Conservation (phyloP, 306 rosid species). For the Cajanus cajan region DNA sequence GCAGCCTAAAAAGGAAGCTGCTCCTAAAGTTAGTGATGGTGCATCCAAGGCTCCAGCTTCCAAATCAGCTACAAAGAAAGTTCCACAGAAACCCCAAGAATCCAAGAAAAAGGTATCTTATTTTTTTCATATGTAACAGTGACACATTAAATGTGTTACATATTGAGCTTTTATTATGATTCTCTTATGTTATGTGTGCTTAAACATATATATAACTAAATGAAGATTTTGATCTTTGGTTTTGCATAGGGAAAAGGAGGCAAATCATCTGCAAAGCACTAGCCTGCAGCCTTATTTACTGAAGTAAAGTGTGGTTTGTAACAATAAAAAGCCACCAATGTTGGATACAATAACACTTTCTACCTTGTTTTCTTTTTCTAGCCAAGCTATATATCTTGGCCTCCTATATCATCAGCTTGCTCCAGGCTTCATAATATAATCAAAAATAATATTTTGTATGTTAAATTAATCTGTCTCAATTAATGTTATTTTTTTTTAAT, state of each 20-base stretch:
- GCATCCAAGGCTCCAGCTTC: conserved; percentile 39
- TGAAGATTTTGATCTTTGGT: background rate
- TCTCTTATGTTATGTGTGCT: background rate
- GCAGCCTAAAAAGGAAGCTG: conserved; percentile 39
- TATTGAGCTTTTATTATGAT: background rate
- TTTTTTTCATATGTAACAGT: background rate
- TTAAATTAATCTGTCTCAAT: background rate
- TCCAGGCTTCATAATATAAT: conserved; percentile 21
- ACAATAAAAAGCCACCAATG: background rate
- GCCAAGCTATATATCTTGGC: background rate
- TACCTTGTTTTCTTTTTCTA: background rate
- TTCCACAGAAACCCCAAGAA: conserved; percentile 55
- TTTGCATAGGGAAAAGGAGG: conserved; percentile 64
- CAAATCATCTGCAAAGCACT: conserved; percentile 59
- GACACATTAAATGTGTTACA: background rate
- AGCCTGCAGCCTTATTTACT: conserved; percentile 30
- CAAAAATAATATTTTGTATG: background rate
- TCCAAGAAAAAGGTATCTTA: conserved; percentile 63
- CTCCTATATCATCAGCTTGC: background rate
- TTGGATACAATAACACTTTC: background rate
- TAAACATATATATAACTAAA: background rate
- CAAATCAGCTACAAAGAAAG: conserved; percentile 57
- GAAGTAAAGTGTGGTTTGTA: background rate
- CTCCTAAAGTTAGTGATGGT: conserved; percentile 24
- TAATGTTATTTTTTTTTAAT: too few species aligned